Percentiles rank a stretch among this genome's conserved stretches.
phyloP scores from a whole-genome alignment of 495 filamentous ascomycete species.

The Lindgomyces ingoldianus region DNA sequence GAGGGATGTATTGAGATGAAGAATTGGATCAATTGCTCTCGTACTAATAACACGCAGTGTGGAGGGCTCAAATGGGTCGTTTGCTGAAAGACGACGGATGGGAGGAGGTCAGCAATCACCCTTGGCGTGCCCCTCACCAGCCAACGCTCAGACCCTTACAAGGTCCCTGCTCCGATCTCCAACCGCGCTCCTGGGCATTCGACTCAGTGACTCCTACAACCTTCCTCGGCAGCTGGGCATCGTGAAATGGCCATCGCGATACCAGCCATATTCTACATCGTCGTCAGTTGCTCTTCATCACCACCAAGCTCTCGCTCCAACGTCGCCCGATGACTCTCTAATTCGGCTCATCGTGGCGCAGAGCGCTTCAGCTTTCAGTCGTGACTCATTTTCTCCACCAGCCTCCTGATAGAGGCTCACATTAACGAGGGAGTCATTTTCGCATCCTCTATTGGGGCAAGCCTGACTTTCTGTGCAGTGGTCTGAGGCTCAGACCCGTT shows the following conservation, averaged over 20 bases:
- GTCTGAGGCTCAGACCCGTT: not conserved
- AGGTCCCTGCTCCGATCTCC: no score
- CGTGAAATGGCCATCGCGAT: no score
- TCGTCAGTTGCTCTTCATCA: not conserved
- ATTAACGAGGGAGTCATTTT: not conserved
- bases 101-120: no score
- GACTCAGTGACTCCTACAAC: no score
- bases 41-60: not conserved
- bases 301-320: not conserved
- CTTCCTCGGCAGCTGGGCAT: no score
- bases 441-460: not conserved
- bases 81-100: no score
- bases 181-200: no score
- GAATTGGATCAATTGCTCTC: not conserved
- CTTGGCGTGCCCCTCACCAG: no score
- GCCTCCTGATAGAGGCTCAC: not conserved
- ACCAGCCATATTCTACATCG: no score
- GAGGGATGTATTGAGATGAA: not conserved
- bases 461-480: not conserved
- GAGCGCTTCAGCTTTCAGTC: not conserved
- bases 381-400: not conserved
- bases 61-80: not conserved
- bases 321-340: not conserved
- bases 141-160: no score
- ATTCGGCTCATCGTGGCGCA: not conserved